phyloP scores from a whole-genome alignment of 306 rosid species.

The Benincasa hispida region DNA sequence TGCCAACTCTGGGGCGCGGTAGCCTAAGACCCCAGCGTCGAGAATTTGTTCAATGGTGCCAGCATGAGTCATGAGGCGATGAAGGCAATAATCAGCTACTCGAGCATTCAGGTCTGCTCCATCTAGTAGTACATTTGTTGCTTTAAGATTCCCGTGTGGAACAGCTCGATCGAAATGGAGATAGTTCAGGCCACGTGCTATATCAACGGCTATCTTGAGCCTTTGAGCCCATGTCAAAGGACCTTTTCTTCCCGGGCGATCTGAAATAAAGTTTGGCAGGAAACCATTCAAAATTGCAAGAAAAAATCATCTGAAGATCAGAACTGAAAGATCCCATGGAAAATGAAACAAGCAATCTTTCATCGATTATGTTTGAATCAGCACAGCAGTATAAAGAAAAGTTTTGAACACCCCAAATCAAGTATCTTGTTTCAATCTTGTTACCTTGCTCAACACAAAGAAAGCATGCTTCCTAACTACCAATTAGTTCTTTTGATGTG shows the following conservation, averaged over 20 bases:
- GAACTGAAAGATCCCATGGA: not conserved
- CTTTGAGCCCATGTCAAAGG: constrained; percentile 83
- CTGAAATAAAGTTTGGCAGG: constrained; percentile 23
- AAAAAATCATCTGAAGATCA: not conserved
- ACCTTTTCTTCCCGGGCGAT: constrained; percentile 90
- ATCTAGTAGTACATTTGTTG: constrained; percentile 77
- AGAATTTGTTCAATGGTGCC: constrained; percentile 94
- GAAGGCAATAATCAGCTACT: constrained; percentile 95
- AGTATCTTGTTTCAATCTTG: not conserved
- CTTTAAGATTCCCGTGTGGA: constrained; percentile 94
- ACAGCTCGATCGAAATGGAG: constrained; percentile 99
- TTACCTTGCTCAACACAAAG: not conserved
- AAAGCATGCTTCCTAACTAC: not conserved
- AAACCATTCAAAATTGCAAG: not conserved
- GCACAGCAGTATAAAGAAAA: not conserved
- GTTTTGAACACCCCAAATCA: not conserved
- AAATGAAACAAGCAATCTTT: not conserved
- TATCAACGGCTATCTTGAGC: constrained; percentile 92
- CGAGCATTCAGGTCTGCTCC: constrained; percentile 86
- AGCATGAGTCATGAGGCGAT: constrained; percentile 94
- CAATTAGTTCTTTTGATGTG: not conserved
- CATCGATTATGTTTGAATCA: not conserved
- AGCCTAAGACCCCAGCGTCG: constrained; percentile 87
- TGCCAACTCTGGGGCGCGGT: constrained; percentile 91
- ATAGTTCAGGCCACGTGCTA: constrained; percentile 99